A percentile compares a stretch with the other conserved stretches of the same genome.
phyloP scores from a whole-genome alignment of 2,329 filamentous ascomycete genomes.

The Cercospora canescens region DNA sequence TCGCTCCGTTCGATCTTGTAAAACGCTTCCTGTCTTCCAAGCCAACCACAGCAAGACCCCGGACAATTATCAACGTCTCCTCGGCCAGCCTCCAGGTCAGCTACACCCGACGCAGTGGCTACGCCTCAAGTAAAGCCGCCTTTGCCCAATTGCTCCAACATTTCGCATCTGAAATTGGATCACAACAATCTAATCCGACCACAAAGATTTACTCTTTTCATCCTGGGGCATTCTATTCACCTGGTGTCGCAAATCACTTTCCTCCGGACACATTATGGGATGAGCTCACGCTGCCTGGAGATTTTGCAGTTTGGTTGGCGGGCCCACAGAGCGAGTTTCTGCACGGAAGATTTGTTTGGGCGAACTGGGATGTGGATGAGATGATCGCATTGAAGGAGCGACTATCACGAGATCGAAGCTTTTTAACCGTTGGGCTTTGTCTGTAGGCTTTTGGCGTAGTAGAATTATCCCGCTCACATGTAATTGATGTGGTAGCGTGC shows the following conservation, averaged over 20 bases:
- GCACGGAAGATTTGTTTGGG: constrained; percentile 37
- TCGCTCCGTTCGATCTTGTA: constrained; percentile 36
- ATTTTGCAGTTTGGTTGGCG: constrained; percentile 41
- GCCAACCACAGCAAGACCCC: constrained; percentile 19
- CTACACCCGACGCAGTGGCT: constrained; percentile 10
- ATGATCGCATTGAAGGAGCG: constrained; percentile 17
- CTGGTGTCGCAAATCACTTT: neutral
- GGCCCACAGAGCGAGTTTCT: constrained; percentile 42
- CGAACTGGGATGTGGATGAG: constrained; percentile 29
- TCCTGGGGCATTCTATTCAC: constrained; percentile 15
- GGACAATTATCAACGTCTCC: constrained; percentile 38
- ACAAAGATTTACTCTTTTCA: constrained; percentile 16
- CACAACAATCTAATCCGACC: neutral
- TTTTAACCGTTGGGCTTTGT: constrained; percentile 25
- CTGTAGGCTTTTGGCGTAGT: neutral
- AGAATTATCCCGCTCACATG: too few relatives aligned
- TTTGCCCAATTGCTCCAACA: constrained; percentile 13
- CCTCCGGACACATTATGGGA: constrained; percentile 14
- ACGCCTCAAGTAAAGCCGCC: constrained; percentile 19
- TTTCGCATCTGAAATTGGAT: neutral
- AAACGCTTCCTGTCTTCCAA: constrained; percentile 40
- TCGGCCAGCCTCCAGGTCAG: constrained; percentile 38
- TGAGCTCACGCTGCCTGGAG: constrained; percentile 26
- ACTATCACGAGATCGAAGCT: constrained; percentile 13
- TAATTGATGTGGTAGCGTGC: too few relatives aligned